A percentile compares a stretch with the other conserved stretches of the same genome.
Evolutionary conservation across 2,329 filamentous ascomycete species (phyloP).

Genomic region (Geoglossum cookeanum): DNA sequence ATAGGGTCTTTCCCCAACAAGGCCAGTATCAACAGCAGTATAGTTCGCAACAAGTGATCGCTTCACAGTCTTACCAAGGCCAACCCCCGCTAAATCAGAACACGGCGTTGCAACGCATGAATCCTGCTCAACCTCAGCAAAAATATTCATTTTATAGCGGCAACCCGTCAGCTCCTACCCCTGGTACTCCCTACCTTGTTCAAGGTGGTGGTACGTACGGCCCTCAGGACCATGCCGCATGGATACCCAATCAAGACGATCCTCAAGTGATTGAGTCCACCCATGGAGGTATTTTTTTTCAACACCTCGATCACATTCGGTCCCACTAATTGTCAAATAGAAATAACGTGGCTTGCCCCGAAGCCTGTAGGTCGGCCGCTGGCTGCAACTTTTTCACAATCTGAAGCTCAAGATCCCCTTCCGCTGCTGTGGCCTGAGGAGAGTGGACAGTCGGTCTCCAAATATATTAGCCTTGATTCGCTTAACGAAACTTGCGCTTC

Average conservation of each 20-base stretch:
- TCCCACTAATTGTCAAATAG: not conserved
- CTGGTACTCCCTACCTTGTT: not conserved
- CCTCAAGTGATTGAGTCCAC: not conserved
- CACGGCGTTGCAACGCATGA: not conserved
- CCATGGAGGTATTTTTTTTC: not conserved
- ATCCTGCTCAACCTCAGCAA: not conserved
- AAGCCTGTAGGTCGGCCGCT: not conserved
- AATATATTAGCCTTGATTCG: slow-evolving; percentile 27
- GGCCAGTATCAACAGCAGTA: slow-evolving; percentile 5
- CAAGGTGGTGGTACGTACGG: not conserved
- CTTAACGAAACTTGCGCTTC: slow-evolving; percentile 26
- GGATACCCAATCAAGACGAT: not conserved
- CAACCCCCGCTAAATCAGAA: not conserved
- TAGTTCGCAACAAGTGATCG: slow-evolving; percentile 9
- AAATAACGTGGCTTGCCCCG: slow-evolving; percentile 1
- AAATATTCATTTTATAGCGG: not conserved
- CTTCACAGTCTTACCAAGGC: not conserved
- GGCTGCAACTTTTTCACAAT: slow-evolving; percentile 8
- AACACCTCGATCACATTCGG: not conserved
- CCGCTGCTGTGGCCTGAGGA: slow-evolving; percentile 10
- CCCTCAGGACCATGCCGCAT: not conserved
- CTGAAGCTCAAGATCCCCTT: slow-evolving; percentile 14
- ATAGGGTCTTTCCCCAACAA: not conserved
- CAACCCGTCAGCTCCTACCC: not conserved
- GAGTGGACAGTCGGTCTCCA: slow-evolving; percentile 27